Percentiles rank a stretch among this genome's conserved stretches.
phyloP scores from a whole-genome alignment of 306 rosid genomes.

The Lupinus albus region DNA sequence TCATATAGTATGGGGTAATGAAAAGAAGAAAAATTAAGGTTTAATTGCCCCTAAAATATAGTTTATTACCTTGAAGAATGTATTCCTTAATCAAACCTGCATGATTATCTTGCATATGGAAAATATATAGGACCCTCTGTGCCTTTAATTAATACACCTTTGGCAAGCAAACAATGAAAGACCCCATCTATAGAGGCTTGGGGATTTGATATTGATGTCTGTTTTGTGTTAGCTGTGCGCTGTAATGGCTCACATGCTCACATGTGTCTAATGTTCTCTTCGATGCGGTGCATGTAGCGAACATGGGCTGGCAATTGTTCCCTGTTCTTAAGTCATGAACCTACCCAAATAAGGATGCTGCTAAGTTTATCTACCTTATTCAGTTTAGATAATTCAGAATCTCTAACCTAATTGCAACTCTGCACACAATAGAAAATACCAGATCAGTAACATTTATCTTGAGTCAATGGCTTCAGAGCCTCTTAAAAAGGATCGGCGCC shows the following conservation, averaged over 20 bases:
- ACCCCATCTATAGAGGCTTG: too few relatives aligned
- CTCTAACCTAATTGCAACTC: conserved; percentile 52
- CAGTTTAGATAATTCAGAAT: conserved; percentile 47
- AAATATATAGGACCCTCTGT: not conserved
- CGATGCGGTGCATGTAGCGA: too few relatives aligned
- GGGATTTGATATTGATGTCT: too few relatives aligned
- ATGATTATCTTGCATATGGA: not conserved
- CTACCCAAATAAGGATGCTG: conserved; percentile 36
- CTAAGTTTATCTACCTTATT: conserved; percentile 54
- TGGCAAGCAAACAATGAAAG: conserved; percentile 15
- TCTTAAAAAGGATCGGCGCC: conserved; percentile 78
- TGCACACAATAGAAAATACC: conserved; percentile 36
- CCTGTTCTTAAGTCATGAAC: conserved; percentile 44
- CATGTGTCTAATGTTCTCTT: too few relatives aligned
- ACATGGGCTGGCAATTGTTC: too few relatives aligned
- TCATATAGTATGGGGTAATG: too few relatives aligned
- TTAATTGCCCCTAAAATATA: not conserved
- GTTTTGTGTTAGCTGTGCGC: too few relatives aligned
- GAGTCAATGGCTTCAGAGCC: conserved; percentile 78
- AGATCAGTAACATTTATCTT: conserved; percentile 49
- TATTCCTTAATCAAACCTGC: not conserved
- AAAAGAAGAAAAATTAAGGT: too few relatives aligned
- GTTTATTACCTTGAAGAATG: not conserved
- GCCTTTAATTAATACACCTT: conserved; percentile 8
- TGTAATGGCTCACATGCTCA: too few relatives aligned